Evolutionary conservation across 2,329 filamentous ascomycete species (phyloP).

Genomic region (Claviceps capensis): DNA sequence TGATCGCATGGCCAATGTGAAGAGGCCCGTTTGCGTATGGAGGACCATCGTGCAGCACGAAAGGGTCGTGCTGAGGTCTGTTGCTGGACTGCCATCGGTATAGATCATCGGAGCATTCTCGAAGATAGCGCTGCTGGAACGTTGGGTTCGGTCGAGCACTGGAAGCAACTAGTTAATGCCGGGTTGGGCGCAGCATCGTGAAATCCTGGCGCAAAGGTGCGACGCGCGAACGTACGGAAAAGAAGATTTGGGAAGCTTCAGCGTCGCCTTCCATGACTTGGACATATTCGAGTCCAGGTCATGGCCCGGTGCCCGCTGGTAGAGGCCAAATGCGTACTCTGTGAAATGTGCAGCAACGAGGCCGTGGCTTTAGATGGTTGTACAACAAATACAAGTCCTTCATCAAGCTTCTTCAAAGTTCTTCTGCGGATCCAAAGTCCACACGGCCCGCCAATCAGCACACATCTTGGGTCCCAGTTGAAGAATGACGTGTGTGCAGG

Average conservation of each 20-base stretch:
- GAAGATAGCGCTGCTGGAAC: constrained; percentile 46
- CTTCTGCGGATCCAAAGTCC: neutral
- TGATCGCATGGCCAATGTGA: constrained; percentile 87
- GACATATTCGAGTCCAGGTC: constrained; percentile 22
- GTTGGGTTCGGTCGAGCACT: constrained; percentile 40
- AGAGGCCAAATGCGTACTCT: constrained; percentile 1
- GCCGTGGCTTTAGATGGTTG: neutral
- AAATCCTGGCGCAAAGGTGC: neutral
- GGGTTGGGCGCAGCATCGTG: neutral
- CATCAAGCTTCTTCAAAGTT: too few species aligned
- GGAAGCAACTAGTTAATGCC: constrained; percentile 4
- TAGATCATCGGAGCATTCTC: constrained; percentile 70
- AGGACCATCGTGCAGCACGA: constrained; percentile 86
- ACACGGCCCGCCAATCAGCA: neutral
- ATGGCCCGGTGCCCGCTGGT: constrained; percentile 11
- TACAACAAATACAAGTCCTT: too few species aligned
- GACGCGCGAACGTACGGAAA: constrained; percentile 48
- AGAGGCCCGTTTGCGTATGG: constrained; percentile 90
- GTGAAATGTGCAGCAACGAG: neutral
- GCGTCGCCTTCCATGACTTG: constrained; percentile 59
- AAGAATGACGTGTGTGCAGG: neutral
- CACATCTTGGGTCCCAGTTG: neutral
- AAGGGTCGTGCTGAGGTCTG: constrained; percentile 43
- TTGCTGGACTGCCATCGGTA: constrained; percentile 70
- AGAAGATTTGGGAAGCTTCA: constrained; percentile 60